Evolutionary conservation across 192 early-diverging fungal genomes (phyloP), one percentile per base, ranked within the genome.

Genomic region (Gorgonomyces haynaldii): DNA sequence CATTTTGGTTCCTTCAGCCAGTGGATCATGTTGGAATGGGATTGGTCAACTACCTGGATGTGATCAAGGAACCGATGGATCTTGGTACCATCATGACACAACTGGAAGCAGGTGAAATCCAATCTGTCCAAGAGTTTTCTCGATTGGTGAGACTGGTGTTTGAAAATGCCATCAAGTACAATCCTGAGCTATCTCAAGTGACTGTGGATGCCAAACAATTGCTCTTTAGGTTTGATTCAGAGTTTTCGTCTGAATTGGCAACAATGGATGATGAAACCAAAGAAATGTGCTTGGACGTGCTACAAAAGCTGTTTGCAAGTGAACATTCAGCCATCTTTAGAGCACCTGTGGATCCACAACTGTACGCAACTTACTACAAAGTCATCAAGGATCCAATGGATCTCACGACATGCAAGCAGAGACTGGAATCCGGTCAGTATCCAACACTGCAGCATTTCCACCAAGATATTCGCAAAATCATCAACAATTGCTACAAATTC

Each of bases 1-100:
- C 56, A 4, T 23, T 42, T 32, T 71, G 69, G 69, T 72, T 71
- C 40, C 37, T 25, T 30, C 17, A 19, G 20, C 70, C 70, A 13
- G 43, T 41, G 20, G 91, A 98, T 57, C 81, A 75, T 4, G 76
- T 86, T 6, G 78, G 74, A 2, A 62, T 94, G 49, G 75, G 76
- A 47, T 81, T 95, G 28, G 91, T 89, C 12, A 82, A 77, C 45
- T 98, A 98, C 65, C 79, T 83, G 26, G 63, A 67, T 3, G 70
- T 96, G 3, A 74, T 93, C 62, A 91, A 90, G 43, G 58, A 82
- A 26, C 88, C 90, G 3, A 93, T 93, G 86, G 90, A 93, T 52
- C 56, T 93, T 27, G 57, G 65, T 16, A 93, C 88, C 0, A 76
- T 93, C 16, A 72, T 79, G 56, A 61, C 56, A 30, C 79, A 82